phyloP scores from a whole-genome alignment of 805 yeast species.

The Scheffersomyces spartinae region DNA sequence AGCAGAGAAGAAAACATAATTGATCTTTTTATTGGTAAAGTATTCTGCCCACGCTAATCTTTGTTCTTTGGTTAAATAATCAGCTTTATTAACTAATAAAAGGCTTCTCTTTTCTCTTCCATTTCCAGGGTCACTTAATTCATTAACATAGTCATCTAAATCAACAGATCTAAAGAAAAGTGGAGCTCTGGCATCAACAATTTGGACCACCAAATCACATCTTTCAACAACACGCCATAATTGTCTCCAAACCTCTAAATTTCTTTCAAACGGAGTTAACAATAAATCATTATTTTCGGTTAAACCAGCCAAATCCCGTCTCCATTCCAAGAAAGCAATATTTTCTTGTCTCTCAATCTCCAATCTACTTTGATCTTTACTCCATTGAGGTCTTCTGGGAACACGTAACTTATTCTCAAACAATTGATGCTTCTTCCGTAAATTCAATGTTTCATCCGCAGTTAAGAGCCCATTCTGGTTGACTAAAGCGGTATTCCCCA shows the following conservation, averaged over 20 bases:
- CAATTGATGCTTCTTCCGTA: conserved; percentile 51
- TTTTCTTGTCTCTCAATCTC: conserved; percentile 82
- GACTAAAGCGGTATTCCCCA: conserved; percentile 39
- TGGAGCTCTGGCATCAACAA: conserved; percentile 96
- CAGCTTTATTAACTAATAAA: conserved; percentile 87
- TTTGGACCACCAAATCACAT: conserved; percentile 87
- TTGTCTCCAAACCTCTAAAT: conserved; percentile 96
- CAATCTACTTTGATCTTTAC: conserved; percentile 50
- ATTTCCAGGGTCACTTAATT: conserved; percentile 43
- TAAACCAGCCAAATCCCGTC: conserved; percentile 75
- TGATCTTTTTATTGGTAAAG: conserved; percentile 55
- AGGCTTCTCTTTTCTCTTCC: conserved; percentile 55
- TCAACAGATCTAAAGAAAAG: conserved; percentile 81
- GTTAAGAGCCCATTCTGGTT: conserved; percentile 41
- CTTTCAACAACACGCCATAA: conserved; percentile 96
- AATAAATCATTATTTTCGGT: conserved; percentile 79
- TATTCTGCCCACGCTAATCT: conserved; percentile 81
- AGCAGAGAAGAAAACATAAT: conserved; percentile 90
- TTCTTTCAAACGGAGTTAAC: conserved; percentile 94
- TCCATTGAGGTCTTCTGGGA: conserved; percentile 92
- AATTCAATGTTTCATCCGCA: conserved; percentile 50
- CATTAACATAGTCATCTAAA: conserved; percentile 72
- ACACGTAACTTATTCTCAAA: conserved; percentile 67
- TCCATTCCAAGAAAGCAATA: conserved; percentile 87
- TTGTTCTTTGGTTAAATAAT: conserved; percentile 66